Percentiles rank a stretch among this genome's conserved stretches.
Conservation (phyloP, 768 basidiomycete genomes). For the Suillus lakei region DNA sequence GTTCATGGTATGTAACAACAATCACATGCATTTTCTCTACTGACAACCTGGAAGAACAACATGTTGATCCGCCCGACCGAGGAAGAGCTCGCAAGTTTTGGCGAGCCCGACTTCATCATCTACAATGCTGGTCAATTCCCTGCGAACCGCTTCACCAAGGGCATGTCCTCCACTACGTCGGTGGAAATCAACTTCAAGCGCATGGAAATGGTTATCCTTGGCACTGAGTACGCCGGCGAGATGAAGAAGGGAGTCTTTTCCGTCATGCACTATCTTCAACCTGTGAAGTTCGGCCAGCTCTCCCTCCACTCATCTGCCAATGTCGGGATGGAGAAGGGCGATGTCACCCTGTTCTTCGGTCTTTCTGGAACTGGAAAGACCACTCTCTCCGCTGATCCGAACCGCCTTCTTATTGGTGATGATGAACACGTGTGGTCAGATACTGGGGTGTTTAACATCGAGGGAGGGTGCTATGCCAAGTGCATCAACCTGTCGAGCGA, state of each 20-base stretch:
- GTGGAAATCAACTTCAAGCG: slow-evolving; percentile 99
- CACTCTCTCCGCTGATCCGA: slow-evolving; percentile 95
- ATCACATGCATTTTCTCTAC: slow-evolving; percentile 15
- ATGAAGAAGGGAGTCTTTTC: slow-evolving; percentile 99
- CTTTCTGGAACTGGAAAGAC: slow-evolving; percentile 99
- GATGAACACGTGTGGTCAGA: slow-evolving; percentile 99
- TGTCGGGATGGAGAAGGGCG: slow-evolving; percentile 84
- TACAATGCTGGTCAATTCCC: slow-evolving; percentile 99
- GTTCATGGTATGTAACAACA: slow-evolving; percentile 79
- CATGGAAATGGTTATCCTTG: slow-evolving; percentile 99
- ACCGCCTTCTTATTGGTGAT: slow-evolving; percentile 93
- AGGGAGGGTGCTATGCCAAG: slow-evolving; percentile 99
- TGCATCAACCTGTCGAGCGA: slow-evolving; percentile 94
- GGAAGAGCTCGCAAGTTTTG: slow-evolving; percentile 91
- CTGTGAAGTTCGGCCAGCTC: slow-evolving; percentile 97
- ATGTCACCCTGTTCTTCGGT: slow-evolving; percentile 99
- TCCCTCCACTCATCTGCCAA: slow-evolving; percentile 99
- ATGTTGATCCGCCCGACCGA: slow-evolving; percentile 99
- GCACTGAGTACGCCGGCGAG: slow-evolving; percentile 97
- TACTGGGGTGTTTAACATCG: slow-evolving; percentile 99
- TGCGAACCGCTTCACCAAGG: slow-evolving; percentile 99
- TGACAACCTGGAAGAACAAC: slow-evolving; percentile 70
- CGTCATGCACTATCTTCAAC: slow-evolving; percentile 99
- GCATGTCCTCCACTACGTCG: slow-evolving; percentile 98
- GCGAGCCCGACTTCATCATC: slow-evolving; percentile 99